Conservation (phyloP, 148 eudicot species). For the Bassia scoparia region DNA sequence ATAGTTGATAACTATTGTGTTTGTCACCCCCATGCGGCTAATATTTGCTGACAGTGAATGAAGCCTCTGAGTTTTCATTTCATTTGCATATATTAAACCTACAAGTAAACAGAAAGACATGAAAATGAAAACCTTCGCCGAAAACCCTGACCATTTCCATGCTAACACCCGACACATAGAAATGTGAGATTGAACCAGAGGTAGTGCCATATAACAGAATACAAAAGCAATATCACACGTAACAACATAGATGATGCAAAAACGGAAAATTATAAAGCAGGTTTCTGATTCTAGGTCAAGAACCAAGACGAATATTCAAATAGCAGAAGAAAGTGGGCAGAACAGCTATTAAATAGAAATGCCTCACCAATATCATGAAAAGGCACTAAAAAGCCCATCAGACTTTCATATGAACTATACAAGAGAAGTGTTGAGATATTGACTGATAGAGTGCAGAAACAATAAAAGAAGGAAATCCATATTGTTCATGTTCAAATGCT, state of each 20-base stretch:
- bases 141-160: not conserved
- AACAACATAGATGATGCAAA: no score
- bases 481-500: no score
- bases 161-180: not conserved
- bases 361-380: not conserved
- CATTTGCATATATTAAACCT: conserved; percentile 90
- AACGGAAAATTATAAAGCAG: not conserved
- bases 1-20: conserved; percentile 73
- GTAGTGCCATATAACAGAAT: not conserved
- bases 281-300: not conserved
- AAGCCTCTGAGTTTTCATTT: conserved; percentile 85
- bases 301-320: not conserved
- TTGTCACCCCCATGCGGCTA: conserved; percentile 95
- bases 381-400: not conserved
- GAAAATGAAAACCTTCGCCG: not conserved
- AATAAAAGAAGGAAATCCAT: not conserved
- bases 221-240: not conserved
- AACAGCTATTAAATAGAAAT: no score
- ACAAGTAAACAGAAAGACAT: conserved; percentile 9
- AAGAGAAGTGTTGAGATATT: not conserved
- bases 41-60: conserved; percentile 83
- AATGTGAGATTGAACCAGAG: not conserved
- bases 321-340: not conserved
- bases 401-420: not conserved
- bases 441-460: not conserved